Evolutionary conservation across 345 rosid species (phyloP), one percentile per base, ranked within the genome.

Genomic region (Salix koriyanagi): DNA sequence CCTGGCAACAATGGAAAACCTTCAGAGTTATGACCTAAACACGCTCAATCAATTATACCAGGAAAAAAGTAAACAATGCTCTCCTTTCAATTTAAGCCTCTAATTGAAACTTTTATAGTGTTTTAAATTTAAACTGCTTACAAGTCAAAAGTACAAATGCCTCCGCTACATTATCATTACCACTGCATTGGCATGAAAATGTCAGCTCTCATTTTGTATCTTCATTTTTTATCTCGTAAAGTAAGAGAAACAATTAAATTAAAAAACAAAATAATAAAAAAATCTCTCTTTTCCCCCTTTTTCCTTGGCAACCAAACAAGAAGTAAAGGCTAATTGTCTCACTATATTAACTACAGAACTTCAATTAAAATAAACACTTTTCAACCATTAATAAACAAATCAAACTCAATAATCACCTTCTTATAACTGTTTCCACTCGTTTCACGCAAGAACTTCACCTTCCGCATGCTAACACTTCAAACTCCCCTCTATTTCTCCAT

Each of bases 361-460:
- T 23, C 13, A 39, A 21, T 11, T 8, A 18, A 72, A 44, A 1
- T 39, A 13, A n/a, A 44, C 25, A 3, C 4, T 16, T 67, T 32
- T 18, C 1, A 54, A 39, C 10, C 37, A 36, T 30, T 56, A 8
- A 21, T 13, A 71, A 72, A 23, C 36, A 10, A 56, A 72, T 26
- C 7, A 41, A 58, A 39, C 56, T 61, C 68, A 52, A 42, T 14
- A 70, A 54, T 62, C 75, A 74, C 78, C 75, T 74, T 61, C 30
- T 56, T 30, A 34, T 30, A 54, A 65, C 68, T 44, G 62, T 46
- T 32, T n/a, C 61, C n/a, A 9, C 6, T 14, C 8, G 18, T 65
- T 78, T 77, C 79, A 78, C 77, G 11, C 76, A 52, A 77, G 79
- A 25, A 30, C 76, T 79, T 76, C 79, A 69, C 72, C 41, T 77